phyloP scores from a whole-genome alignment of 345 rosid species.

The Eucalyptus microcorys region DNA sequence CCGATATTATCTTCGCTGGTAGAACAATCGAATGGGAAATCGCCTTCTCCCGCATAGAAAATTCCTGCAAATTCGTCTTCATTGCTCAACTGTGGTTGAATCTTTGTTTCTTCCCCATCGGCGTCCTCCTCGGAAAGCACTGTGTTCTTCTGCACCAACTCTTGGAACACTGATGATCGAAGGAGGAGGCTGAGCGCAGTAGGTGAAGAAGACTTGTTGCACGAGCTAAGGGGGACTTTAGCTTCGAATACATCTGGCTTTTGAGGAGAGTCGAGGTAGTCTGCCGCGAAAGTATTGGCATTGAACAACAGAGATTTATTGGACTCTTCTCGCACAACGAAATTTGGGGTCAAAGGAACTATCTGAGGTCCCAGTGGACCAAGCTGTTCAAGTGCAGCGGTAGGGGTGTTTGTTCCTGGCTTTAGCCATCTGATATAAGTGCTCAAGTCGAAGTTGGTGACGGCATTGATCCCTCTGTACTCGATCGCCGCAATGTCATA shows the following conservation, averaged over 20 bases:
- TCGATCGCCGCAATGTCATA: constrained; percentile 43
- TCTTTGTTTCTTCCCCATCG: constrained; percentile 17
- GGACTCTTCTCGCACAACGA: constrained; percentile 10
- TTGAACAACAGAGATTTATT: constrained; percentile 1
- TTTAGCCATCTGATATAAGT: constrained; percentile 36
- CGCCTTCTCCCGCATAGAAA: constrained; percentile 20
- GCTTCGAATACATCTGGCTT: constrained; percentile 8
- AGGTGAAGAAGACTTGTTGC: constrained; percentile 22
- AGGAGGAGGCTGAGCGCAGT: constrained; percentile 44
- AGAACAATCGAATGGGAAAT: constrained; percentile 14
- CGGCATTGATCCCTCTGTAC: constrained; percentile 38
- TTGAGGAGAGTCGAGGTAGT: constrained; percentile 1
- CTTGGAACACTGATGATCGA: constrained; percentile 39
- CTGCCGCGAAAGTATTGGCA: not conserved
- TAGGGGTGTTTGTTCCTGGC: constrained; percentile 13
- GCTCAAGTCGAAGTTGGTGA: constrained; percentile 39
- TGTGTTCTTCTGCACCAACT: constrained; percentile 37
- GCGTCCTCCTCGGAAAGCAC: constrained; percentile 13
- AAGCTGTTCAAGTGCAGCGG: constrained; percentile 4
- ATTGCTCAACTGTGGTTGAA: not conserved
- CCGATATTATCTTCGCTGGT: constrained; percentile 4
- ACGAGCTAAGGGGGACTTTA: not conserved
- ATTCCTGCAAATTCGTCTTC: constrained; percentile 25
- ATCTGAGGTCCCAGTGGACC: not conserved
- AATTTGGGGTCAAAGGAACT: not conserved